A percentile compares a stretch with the other conserved stretches of the same genome.
These are phyloP conservation scores for Penicillium paneum DNA, from an alignment of 2,329 filamentous ascomycete species.

Conservation along the genomic window DNA sequence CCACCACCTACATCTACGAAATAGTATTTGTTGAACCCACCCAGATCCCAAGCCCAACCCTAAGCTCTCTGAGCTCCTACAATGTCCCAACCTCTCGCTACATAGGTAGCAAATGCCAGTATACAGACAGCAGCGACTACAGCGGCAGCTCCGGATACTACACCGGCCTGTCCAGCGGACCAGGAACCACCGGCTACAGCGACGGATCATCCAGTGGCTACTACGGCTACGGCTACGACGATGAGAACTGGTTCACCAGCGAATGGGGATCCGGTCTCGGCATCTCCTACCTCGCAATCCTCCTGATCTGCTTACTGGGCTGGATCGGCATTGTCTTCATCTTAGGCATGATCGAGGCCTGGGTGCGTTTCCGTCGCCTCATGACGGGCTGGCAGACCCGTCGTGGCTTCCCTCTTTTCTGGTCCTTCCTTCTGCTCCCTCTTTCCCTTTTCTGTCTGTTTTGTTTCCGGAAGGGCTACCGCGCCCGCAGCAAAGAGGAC, in stretches of 20 bases:
- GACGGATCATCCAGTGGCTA: neutral
- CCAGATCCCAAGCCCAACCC: constrained; percentile 23
- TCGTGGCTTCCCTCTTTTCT: constrained; percentile 31
- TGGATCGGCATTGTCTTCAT: constrained; percentile 30
- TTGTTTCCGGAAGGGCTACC: constrained; percentile 29
- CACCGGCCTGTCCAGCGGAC: neutral
- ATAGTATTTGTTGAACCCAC: constrained; percentile 29
- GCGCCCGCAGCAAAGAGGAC: constrained; percentile 27
- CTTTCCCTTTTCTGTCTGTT: constrained; percentile 21
- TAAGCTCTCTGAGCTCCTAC: constrained; percentile 21
- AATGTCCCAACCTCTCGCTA: constrained; percentile 18
- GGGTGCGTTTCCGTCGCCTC: constrained; percentile 32
- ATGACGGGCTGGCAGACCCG: constrained; percentile 36
- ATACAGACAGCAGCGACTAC: neutral
- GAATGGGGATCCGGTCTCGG: constrained; percentile 13
- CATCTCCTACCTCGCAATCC: constrained; percentile 26
- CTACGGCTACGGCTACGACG: constrained; percentile 8
- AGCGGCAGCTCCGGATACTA: neutral
- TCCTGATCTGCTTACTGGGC: constrained; percentile 24
- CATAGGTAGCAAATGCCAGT: constrained; percentile 12
- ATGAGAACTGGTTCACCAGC: constrained; percentile 25
- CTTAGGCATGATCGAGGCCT: constrained; percentile 30
- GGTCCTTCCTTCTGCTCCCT: constrained; percentile 26
- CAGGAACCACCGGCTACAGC: neutral
- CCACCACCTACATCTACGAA: constrained; percentile 26